Evolutionary conservation across 2,329 filamentous ascomycete genomes (phyloP), one percentile per base, ranked within the genome.

Genomic region (Tympanopsis confertula): DNA sequence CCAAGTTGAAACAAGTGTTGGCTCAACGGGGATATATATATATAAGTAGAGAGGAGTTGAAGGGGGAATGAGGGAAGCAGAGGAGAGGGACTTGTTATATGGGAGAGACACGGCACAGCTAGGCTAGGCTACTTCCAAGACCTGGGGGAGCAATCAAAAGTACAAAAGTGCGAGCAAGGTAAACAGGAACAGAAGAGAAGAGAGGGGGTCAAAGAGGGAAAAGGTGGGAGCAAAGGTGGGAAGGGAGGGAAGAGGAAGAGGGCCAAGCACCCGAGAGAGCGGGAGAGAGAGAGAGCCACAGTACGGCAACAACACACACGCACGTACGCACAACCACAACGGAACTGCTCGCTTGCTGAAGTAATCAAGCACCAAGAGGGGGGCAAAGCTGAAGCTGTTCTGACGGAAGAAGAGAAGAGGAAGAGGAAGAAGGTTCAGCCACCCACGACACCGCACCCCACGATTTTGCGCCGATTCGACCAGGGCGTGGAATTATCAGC

Each of bases 1-100:
- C n/a, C n/a, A n/a, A n/a, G n/a, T n/a, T n/a, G n/a, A n/a, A n/a
- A n/a, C n/a, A n/a, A n/a, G n/a, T n/a, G n/a, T n/a, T n/a, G n/a
- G 32, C 42, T 40, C 14, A 26, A 35, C 19, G 20, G 37, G 15
- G 36, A 40, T 48, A 51, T 54, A 58, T 57, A 51, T 51, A 40
- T 26, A 39, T 41, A 36, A 26, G 37, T 19, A 24, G 19, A 38
- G 19, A 20, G 19, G 5, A 13, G 24, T 12, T 26, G 14, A 33
- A 38, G 22, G 26, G 22, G 20, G 40, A 30, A 33, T 14, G 37
- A 19, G 20, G 5, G 22, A 10, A 18, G 12, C 38, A 17, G 35
- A 33, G 13, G 20, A 36, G 35, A 26, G 7, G n/a, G 22, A 7
- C n/a, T n/a, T 10, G 22, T 26, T 26, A 26, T 26, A 26, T 26